These are phyloP conservation scores for Tolypocladium guangdongense DNA, from an alignment of 2,329 filamentous ascomycete genomes.

Conservation along the genomic window DNA sequence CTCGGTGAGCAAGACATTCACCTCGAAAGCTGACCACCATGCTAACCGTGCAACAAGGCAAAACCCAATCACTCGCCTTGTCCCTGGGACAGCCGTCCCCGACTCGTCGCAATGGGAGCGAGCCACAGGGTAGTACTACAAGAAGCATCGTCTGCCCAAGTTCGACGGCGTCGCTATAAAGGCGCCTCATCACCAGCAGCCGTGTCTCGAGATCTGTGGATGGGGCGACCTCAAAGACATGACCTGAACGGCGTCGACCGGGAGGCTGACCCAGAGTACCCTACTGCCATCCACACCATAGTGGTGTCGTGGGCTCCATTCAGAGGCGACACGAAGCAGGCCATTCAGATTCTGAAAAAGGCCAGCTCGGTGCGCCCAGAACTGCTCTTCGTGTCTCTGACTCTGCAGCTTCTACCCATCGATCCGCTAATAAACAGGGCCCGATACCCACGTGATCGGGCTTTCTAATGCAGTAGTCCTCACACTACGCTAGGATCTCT, in stretches of 20 bases:
- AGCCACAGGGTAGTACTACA: slow-evolving; percentile 52
- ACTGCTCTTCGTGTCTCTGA: slow-evolving; percentile 56
- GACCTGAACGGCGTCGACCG: slow-evolving; percentile 32
- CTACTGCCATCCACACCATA: slow-evolving; percentile 55
- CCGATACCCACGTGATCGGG: too few species aligned
- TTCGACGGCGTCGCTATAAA: slow-evolving; percentile 54
- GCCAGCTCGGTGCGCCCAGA: slow-evolving; percentile 53
- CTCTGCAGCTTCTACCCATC: too few species aligned
- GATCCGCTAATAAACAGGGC: too few species aligned
- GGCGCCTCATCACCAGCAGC: slow-evolving; percentile 58
- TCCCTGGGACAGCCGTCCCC: slow-evolving; percentile 31
- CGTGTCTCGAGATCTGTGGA: slow-evolving; percentile 64
- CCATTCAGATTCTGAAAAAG: slow-evolving; percentile 58
- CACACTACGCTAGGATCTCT: too few species aligned
- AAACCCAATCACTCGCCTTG: slow-evolving; percentile 36
- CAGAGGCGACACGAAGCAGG: slow-evolving; percentile 55
- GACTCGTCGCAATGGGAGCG: slow-evolving; percentile 47
- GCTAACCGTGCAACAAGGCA: slow-evolving; percentile 25
- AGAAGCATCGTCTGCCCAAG: slow-evolving; percentile 47
- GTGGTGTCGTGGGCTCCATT: slow-evolving; percentile 68
- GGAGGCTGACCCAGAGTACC: slow-evolving; percentile 32
- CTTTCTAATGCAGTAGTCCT: too few species aligned
- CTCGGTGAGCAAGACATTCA: slow-evolving; percentile 38
- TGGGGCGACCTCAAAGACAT: slow-evolving; percentile 49
- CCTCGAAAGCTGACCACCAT: background rate